Base-by-base conservation (phyloP, 129 eudicot genomes). In the Artemisia annua region DNA sequence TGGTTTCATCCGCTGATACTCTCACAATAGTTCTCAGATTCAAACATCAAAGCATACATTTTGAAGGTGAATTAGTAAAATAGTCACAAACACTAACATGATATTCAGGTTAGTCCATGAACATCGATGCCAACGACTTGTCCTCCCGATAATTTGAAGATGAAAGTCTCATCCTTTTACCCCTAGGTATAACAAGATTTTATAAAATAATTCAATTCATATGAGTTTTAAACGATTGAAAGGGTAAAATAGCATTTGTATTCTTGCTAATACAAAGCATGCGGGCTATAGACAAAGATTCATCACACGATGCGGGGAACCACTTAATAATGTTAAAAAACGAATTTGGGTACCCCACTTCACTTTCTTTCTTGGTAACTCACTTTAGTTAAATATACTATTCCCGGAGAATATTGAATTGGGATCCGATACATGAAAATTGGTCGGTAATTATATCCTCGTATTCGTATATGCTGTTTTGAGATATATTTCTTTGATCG, bases 241-340 rank as follows among this genome's bases (percentile, higher is more conserved):
- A 59, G 32, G 32, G 65, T 10, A 59, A 59, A 5, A 59, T 59
- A 12, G 1, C 7, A 57, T 57, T 57, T 57, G 63, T 17, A 19
- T 57, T 57, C 20, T 16, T 57, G 11, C 63, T 1, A 59, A 59
- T 22, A 24, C 30, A 19, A 59, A 59, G 65, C 43, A 59, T 59
- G 65, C 35, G 46, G 46, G 11, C n/a, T 59, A 12, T 18, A 18
- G 71, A 46, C 72, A 58, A 44, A 71, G 46, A 58, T 14, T 71
- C 46, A 71, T 57, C 15, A 46, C 9, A 56, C 53, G 10, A 49
- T 53, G 63, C 39, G 18, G 74, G 53, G 7, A 55, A 39, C 66
- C 7, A 18, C 19, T 55, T 54, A 55, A 39, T 55, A 7, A 70
- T 70, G 75, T 70, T 44, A 55, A 10, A 30, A 39, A 55, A 35